Conservation (phyloP, 1,139 yeast species). For the Starmera stellimalicola region DNA sequence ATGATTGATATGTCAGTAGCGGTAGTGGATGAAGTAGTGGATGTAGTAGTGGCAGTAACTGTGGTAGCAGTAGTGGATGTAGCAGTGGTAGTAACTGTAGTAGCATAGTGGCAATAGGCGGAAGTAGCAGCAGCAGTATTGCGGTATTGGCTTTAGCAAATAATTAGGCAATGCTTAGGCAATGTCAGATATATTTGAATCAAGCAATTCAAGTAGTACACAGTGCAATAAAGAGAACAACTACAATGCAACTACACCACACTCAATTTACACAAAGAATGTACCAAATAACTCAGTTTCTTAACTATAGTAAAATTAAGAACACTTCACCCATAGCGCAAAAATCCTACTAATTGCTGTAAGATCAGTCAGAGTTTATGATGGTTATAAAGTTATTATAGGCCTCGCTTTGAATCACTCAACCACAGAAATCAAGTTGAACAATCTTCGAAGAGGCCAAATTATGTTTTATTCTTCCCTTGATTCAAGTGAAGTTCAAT, state of each 20-base stretch:
- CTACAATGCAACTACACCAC: no score
- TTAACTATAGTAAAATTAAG: no score
- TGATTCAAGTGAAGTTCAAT: no score
- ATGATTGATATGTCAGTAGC: no score
- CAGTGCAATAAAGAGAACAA: no score
- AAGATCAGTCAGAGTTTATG: slow-evolving; percentile 1
- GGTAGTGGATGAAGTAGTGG: neutral
- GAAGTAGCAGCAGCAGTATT: neutral
- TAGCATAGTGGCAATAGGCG: neutral
- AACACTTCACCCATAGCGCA: slow-evolving; percentile 5
- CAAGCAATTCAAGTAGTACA: no score
- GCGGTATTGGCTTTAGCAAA: no score
- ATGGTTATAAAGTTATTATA: slow-evolving; percentile 5
- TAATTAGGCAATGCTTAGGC: no score
- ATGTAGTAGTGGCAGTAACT: neutral
- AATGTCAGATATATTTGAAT: no score
- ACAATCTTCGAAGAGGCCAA: slow-evolving; percentile 22
- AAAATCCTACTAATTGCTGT: slow-evolving; percentile 12
- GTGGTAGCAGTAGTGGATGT: neutral
- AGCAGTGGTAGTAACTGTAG: neutral
- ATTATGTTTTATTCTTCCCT: no score
- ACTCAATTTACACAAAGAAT: no score
- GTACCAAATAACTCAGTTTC: no score
- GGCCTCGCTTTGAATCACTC: slow-evolving; percentile 23
- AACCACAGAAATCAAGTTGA: slow-evolving; percentile 18